Evolutionary conservation across 2,329 filamentous ascomycete species (phyloP).

Genomic region (Paecilomyces sp.): DNA sequence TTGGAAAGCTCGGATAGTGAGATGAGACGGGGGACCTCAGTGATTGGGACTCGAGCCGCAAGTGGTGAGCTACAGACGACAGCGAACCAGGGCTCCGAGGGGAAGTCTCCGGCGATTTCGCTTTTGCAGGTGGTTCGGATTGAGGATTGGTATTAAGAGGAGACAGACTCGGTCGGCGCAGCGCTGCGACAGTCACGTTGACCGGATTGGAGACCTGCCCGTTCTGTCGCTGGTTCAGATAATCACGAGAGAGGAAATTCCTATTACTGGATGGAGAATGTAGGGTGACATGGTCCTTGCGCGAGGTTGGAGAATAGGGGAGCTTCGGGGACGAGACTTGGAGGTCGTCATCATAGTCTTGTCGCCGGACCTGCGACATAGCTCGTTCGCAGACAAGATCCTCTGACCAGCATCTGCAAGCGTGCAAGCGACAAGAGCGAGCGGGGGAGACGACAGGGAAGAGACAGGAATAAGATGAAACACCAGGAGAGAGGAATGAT

Average conservation of each 20-base stretch:
- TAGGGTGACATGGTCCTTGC: slow-evolving; percentile 5
- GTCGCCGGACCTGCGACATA: slow-evolving; percentile 29
- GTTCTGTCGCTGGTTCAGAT: slow-evolving; percentile 23
- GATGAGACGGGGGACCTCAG: slow-evolving; percentile 11
- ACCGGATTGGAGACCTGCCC: slow-evolving; percentile 14
- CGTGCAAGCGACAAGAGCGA: slow-evolving; percentile 6
- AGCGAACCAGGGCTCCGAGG: slow-evolving; percentile 18
- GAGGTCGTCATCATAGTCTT: slow-evolving; percentile 18
- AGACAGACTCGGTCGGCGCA: slow-evolving; percentile 22
- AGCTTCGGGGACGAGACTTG: background rate
- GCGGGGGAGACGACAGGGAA: background rate
- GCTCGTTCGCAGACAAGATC: slow-evolving; percentile 15
- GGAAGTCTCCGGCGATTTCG: slow-evolving; percentile 15
- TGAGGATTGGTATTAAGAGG: slow-evolving; percentile 23
- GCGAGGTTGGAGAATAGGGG: slow-evolving; percentile 4
- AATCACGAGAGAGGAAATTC: slow-evolving; percentile 29
- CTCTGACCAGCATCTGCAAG: slow-evolving; percentile 4
- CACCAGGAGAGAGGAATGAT: background rate
- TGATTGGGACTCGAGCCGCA: slow-evolving; percentile 14
- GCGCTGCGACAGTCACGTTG: slow-evolving; percentile 11
- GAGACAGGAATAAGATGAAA: background rate
- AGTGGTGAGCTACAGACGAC: slow-evolving; percentile 14
- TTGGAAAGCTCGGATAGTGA: slow-evolving; percentile 22
- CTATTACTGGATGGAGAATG: slow-evolving; percentile 11
- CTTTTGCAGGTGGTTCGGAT: slow-evolving; percentile 10